Percentiles rank a stretch among this genome's conserved stretches.
These are phyloP conservation scores for Teratosphaeria zuluensis DNA, from an alignment of 2,329 filamentous ascomycete species.

Conservation along the genomic window DNA sequence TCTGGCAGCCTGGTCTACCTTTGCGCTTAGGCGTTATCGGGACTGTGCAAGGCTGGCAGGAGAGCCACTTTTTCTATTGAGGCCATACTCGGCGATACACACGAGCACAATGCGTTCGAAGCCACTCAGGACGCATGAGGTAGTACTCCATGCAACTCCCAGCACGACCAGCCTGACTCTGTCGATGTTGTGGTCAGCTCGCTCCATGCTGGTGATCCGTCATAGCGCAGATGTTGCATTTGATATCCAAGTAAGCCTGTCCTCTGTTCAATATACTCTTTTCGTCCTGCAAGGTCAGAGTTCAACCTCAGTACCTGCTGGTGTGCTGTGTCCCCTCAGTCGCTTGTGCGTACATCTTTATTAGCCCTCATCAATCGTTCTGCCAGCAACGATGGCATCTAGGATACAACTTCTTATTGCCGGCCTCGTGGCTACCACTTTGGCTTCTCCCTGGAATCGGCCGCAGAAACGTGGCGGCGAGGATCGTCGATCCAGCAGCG, in stretches of 20 bases:
- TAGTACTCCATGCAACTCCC: neutral
- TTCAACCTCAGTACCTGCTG: neutral
- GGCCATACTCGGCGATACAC: neutral
- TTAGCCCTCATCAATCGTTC: neutral
- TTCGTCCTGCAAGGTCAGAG: neutral
- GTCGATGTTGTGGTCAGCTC: neutral
- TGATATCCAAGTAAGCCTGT: neutral
- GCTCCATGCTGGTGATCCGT: neutral
- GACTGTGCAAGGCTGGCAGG: neutral
- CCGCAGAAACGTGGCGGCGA: neutral
- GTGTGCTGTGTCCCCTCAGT: neutral
- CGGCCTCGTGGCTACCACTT: neutral
- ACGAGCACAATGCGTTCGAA: neutral
- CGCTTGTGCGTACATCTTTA: neutral
- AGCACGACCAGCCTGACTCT: neutral
- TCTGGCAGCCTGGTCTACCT: neutral
- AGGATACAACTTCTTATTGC: neutral
- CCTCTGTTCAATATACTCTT: neutral
- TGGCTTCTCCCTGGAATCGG: neutral
- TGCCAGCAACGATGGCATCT: neutral
- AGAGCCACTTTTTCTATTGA: neutral
- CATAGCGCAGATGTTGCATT: neutral
- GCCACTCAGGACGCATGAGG: neutral
- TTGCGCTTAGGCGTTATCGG: neutral
- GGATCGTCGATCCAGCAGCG: neutral